Evolutionary conservation across 2,329 filamentous ascomycete species (phyloP).

Genomic region (Colletotrichum eleusines): DNA sequence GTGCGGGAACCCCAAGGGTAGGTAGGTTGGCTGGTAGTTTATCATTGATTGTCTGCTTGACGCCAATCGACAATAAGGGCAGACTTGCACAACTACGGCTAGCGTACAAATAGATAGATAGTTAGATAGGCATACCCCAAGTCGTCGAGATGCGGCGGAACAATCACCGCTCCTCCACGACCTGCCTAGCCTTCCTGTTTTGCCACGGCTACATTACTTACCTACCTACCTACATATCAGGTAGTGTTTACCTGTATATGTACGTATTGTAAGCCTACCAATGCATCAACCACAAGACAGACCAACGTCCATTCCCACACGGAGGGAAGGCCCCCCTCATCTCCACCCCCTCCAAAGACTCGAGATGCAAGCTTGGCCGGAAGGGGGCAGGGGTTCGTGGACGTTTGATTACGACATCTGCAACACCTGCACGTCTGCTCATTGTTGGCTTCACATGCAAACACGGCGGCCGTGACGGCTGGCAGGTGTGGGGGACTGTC

Average conservation of each 20-base stretch:
- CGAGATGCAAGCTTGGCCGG: slow-evolving; percentile 31
- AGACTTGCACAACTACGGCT: neutral
- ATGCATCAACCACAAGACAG: neutral
- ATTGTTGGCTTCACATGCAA: slow-evolving; percentile 34
- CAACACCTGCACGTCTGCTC: slow-evolving; percentile 19
- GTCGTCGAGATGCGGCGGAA: slow-evolving; percentile 4
- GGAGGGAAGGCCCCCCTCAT: slow-evolving; percentile 31
- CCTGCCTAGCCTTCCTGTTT: neutral
- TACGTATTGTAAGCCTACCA: no score
- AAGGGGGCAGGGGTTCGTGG: slow-evolving; percentile 26
- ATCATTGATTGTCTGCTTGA: neutral
- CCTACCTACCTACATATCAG: no score
- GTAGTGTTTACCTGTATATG: no score
- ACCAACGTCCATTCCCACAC: slow-evolving; percentile 3
- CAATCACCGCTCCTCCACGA: neutral
- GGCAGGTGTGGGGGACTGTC: slow-evolving; percentile 4
- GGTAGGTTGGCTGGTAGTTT: neutral
- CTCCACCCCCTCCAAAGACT: slow-evolving; percentile 18
- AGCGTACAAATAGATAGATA: neutral
- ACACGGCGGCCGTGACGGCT: slow-evolving; percentile 18
- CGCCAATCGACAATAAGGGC: slow-evolving; percentile 1
- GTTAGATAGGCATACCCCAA: neutral
- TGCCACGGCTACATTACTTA: neutral
- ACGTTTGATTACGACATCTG: slow-evolving; percentile 32
- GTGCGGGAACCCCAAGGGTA: slow-evolving; percentile 21